Percentiles rank a stretch among this genome's conserved stretches.
These are phyloP conservation scores for Hygrocybe punicea DNA, from an alignment of 768 basidiomycete genomes.

Conservation along the genomic window DNA sequence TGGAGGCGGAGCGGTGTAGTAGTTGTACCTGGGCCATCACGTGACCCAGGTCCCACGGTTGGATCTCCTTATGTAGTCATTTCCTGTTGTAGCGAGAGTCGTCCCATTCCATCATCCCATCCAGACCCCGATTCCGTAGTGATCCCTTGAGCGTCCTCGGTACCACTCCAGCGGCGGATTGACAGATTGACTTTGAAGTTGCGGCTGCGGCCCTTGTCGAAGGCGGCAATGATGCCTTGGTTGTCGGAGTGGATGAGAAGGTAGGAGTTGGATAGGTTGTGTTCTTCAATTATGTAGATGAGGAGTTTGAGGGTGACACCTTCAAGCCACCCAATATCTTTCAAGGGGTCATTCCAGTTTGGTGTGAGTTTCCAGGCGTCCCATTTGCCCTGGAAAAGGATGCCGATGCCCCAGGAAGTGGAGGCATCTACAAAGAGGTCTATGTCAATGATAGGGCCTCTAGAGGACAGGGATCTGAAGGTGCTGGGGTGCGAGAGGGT, in stretches of 20 bases:
- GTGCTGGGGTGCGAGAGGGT: background rate
- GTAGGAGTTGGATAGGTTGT: slow-evolving; percentile 1
- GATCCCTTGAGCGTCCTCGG: no score
- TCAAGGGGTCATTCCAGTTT: slow-evolving; percentile 14
- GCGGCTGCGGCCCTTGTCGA: slow-evolving; percentile 27
- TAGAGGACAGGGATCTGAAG: slow-evolving; percentile 12
- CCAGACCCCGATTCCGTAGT: no score
- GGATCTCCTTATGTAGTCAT: no score
- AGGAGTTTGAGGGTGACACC: slow-evolving; percentile 6
- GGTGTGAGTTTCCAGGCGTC: slow-evolving; percentile 20
- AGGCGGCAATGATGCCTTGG: slow-evolving; percentile 33
- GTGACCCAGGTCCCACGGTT: no score
- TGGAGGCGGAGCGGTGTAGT: slow-evolving; percentile 7
- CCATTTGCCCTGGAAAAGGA: slow-evolving; percentile 16
- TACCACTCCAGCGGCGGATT: no score
- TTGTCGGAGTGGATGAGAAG: slow-evolving; percentile 33
- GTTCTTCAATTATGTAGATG: background rate
- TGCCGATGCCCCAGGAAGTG: slow-evolving; percentile 8
- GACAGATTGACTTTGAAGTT: slow-evolving; percentile 32
- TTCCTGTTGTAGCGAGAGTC: no score
- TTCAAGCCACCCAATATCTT: slow-evolving; percentile 9
- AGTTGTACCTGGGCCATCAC: no score
- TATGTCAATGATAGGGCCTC: slow-evolving; percentile 1
- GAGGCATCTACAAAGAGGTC: slow-evolving; percentile 13
- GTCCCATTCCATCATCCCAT: no score